Evolutionary conservation across 805 yeast genomes (phyloP).

Genomic region (Candida michaelii): DNA sequence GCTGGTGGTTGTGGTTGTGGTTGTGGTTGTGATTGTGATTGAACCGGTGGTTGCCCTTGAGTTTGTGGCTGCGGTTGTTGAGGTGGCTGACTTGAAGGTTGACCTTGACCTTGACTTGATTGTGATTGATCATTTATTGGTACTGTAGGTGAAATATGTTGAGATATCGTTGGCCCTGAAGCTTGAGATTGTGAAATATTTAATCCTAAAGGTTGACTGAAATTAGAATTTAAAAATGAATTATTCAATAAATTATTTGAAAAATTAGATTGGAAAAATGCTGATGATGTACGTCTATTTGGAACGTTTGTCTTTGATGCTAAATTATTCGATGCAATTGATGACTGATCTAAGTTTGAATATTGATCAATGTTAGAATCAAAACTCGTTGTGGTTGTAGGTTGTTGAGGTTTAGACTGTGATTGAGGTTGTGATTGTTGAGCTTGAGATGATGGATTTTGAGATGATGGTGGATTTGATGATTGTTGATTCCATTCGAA

Average conservation of each 20-base stretch:
- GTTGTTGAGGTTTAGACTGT: constrained; percentile 4
- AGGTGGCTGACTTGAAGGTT: constrained; percentile 10
- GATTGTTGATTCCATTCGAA: constrained; percentile 16
- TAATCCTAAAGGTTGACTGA: constrained; percentile 8
- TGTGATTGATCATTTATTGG: constrained; percentile 1
- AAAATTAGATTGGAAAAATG: constrained; percentile 39
- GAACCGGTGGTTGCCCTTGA: background rate
- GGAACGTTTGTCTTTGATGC: constrained; percentile 22
- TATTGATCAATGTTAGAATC: constrained; percentile 1
- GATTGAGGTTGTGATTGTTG: constrained; percentile 11
- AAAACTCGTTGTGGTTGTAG: background rate
- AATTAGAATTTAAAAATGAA: constrained; percentile 14
- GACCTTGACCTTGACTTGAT: constrained; percentile 4
- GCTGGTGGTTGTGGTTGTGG: constrained; percentile 7
- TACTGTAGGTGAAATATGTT: constrained; percentile 4
- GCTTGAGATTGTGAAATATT: constrained; percentile 5
- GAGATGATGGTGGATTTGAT: constrained; percentile 12
- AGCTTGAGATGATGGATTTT: background rate
- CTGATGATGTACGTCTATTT: constrained; percentile 55
- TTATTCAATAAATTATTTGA: constrained; percentile 17
- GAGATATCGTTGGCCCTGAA: constrained; percentile 1
- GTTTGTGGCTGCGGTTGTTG: background rate
- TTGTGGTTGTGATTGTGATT: constrained; percentile 1
- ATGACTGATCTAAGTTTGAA: constrained; percentile 9
- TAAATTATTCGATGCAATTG: constrained; percentile 16